phyloP scores from a whole-genome alignment of 768 basidiomycete species.

The Omphalotus guepiniiformis region DNA sequence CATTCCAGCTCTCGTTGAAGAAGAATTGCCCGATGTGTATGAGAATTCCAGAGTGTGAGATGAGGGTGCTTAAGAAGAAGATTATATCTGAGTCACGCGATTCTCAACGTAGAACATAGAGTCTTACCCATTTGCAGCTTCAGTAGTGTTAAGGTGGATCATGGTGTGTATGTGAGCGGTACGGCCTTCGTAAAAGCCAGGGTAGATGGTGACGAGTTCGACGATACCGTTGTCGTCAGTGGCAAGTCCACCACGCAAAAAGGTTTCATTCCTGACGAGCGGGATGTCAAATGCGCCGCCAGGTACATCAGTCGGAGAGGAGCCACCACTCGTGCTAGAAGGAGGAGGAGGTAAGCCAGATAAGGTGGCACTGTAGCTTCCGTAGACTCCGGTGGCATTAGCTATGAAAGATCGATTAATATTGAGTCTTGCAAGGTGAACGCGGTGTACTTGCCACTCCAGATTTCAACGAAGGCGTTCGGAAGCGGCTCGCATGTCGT shows the following conservation, averaged over 20 bases:
- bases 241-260: slow-evolving; percentile 31
- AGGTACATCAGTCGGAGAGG: too few species aligned
- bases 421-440: neutral
- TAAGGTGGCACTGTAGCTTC: too few species aligned
- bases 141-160: slow-evolving; percentile 25
- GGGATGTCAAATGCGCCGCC: too few species aligned
- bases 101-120: too few species aligned
- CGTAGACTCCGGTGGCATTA: slow-evolving; percentile 31
- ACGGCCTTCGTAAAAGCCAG: slow-evolving; percentile 29
- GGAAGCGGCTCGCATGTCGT: slow-evolving; percentile 35
- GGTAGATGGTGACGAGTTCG: slow-evolving; percentile 34
- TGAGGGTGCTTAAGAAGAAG: slow-evolving; percentile 17
- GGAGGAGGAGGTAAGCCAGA: too few species aligned
- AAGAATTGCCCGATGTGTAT: slow-evolving; percentile 34
- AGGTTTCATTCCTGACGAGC: too few species aligned
- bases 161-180: slow-evolving; percentile 35
- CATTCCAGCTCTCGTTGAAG: slow-evolving; percentile 34
- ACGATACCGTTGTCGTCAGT: slow-evolving; percentile 33
- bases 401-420: slow-evolving; percentile 15
- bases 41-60: slow-evolving; percentile 24
- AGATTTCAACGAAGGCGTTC: slow-evolving; percentile 37
- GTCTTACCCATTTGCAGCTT: slow-evolving; percentile 31
- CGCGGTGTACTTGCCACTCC: slow-evolving; percentile 20
- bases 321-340: too few species aligned
- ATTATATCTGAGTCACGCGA: too few species aligned